These are phyloP conservation scores for Parsonsia alboflavescens DNA, from an alignment of 257 asterid species.

Conservation along the genomic window DNA sequence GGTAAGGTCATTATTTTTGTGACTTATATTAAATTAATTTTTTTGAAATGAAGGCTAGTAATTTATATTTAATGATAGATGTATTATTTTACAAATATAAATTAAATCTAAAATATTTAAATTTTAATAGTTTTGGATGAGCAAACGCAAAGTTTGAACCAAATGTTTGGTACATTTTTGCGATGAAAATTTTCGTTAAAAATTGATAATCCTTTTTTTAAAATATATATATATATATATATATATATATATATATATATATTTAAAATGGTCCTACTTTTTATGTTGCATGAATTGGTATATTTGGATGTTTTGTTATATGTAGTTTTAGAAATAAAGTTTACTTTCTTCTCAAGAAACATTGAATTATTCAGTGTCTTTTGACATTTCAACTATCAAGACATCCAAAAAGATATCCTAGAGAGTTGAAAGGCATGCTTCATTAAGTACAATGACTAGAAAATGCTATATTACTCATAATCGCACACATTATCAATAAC, in stretches of 20 bases:
- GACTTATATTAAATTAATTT: too few species aligned
- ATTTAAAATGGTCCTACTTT: neutral
- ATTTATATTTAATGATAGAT: too few species aligned
- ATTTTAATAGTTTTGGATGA: neutral
- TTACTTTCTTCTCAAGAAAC: slow-evolving; percentile 1
- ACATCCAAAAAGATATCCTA: neutral
- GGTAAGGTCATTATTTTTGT: too few species aligned
- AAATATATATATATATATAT: too few species aligned
- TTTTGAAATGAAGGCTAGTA: too few species aligned
- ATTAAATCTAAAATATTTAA: neutral
- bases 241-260: too few species aligned
- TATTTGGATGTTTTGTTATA: neutral
- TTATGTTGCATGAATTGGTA: neutral
- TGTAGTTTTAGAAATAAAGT: neutral
- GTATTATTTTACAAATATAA: too few species aligned
- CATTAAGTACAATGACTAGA: neutral
- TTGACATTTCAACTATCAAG: slow-evolving; percentile 5
- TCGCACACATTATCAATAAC: neutral
- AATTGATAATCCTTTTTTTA: too few species aligned
- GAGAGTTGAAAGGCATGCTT: neutral
- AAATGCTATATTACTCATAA: neutral
- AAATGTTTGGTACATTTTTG: neutral
- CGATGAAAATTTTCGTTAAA: neutral
- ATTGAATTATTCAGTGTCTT: neutral
- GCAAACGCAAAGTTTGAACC: neutral